A percentile compares a stretch with the other conserved stretches of the same genome.
phyloP scores from a whole-genome alignment of 176 grass and related monocot genomes.

The Oryza brachyantha region DNA sequence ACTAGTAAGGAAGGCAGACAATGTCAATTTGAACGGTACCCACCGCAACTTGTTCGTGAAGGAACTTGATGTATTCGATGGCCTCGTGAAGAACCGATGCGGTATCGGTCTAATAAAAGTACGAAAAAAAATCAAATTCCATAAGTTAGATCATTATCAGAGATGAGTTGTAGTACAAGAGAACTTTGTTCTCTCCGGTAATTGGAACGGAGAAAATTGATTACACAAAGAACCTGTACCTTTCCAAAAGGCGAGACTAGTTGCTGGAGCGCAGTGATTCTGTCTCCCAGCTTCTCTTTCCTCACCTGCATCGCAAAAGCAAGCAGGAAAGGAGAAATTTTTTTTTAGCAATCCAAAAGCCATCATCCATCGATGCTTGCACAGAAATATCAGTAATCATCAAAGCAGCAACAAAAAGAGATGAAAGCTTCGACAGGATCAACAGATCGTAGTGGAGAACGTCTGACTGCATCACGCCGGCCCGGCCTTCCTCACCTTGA shows the following conservation, averaged over 20 bases:
- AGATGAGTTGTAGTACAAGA: conserved; percentile 25
- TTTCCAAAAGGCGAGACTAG: conserved; percentile 99
- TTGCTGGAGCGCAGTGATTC: conserved; percentile 99
- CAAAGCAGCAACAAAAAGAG: conserved; percentile 41
- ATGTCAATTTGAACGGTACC: conserved; percentile 37
- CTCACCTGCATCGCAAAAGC: conserved; percentile 72
- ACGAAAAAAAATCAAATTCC: conserved; percentile 18
- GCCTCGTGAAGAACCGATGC: conserved; percentile 99
- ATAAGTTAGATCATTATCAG: conserved; percentile 40
- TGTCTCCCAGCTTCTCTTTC: conserved; percentile 99
- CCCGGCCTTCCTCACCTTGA: conserved; percentile 70
- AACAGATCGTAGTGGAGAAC: neutral
- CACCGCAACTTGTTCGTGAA: conserved; percentile 95
- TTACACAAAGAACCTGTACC: conserved; percentile 54
- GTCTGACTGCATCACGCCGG: conserved; percentile 4
- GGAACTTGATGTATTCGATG: conserved; percentile 95
- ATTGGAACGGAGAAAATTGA: conserved; percentile 26
- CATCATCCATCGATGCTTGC: conserved; percentile 23
- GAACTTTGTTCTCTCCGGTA: conserved; percentile 23
- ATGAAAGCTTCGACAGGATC: conserved; percentile 19
- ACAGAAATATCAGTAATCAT: conserved; percentile 37
- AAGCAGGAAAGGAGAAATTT: conserved; percentile 7
- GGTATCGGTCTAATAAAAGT: conserved; percentile 80
- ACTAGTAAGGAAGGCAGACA: neutral
- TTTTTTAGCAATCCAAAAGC: conserved; percentile 28